Percentiles rank a stretch among this genome's conserved stretches.
Conservation (phyloP, 768 basidiomycete genomes). For the Gelatoporia subvermispora region DNA sequence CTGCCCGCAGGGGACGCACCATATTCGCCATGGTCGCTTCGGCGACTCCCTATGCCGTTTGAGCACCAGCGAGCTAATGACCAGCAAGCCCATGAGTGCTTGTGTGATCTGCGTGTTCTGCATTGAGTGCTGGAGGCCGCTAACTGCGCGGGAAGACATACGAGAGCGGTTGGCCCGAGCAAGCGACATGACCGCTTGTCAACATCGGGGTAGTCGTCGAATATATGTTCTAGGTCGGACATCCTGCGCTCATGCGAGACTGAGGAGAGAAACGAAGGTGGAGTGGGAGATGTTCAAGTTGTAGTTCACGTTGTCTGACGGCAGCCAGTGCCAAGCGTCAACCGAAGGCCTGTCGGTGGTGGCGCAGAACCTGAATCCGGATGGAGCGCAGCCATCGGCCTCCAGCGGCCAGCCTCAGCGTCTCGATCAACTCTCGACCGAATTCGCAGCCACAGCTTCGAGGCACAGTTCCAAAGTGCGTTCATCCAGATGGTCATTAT, state of each 20-base stretch:
- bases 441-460: too few species aligned
- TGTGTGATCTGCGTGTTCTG: slow-evolving; percentile 59
- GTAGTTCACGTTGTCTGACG: too few species aligned
- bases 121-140: neutral
- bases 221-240: slow-evolving; percentile 10
- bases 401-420: too few species aligned
- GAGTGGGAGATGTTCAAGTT: neutral
- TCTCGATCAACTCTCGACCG: too few species aligned
- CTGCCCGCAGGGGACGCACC: slow-evolving; percentile 41
- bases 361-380: too few species aligned
- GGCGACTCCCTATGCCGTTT: slow-evolving; percentile 85
- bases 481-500: too few species aligned
- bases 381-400: too few species aligned
- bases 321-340: too few species aligned
- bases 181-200: slow-evolving; percentile 41
- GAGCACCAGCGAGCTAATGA: slow-evolving; percentile 80
- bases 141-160: slow-evolving; percentile 17
- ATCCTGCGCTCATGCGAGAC: neutral
- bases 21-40: slow-evolving; percentile 89
- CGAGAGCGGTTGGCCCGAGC: slow-evolving; percentile 44
- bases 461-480: too few species aligned
- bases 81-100: slow-evolving; percentile 83
- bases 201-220: slow-evolving; percentile 32
- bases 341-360: too few species aligned
- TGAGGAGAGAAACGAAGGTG: neutral